phyloP scores from a whole-genome alignment of 805 yeast species.

The Ogataea methylovora region DNA sequence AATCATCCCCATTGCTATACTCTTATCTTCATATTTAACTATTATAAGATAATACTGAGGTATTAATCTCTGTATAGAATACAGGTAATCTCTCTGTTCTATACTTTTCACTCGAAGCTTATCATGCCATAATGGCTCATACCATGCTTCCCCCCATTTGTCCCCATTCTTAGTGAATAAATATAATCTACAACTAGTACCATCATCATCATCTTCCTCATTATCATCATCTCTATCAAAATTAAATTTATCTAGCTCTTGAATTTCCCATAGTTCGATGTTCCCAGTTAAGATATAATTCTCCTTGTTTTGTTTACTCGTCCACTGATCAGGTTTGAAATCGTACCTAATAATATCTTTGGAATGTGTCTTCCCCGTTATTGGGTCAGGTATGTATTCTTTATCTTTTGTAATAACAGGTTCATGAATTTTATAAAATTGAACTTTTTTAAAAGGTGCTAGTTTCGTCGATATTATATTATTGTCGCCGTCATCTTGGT shows the following conservation, averaged over 20 bases:
- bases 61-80: constrained; percentile 14
- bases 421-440: constrained; percentile 18
- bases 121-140: constrained; percentile 4
- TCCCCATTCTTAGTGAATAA: constrained; percentile 1
- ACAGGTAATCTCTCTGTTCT: constrained; percentile 9
- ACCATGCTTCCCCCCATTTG: constrained; percentile 11
- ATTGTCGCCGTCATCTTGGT: constrained; percentile 10
- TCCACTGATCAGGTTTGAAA: constrained; percentile 11
- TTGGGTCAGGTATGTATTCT: not conserved
- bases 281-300: constrained; percentile 15
- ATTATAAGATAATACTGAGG: constrained; percentile 15
- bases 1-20: constrained; percentile 19
- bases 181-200: constrained; percentile 4
- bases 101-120: constrained; percentile 7
- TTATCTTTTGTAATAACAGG: constrained; percentile 11
- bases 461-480: constrained; percentile 5
- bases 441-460: constrained; percentile 16
- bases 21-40: constrained; percentile 3
- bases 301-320: constrained; percentile 3
- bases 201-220: constrained; percentile 7
- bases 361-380: constrained; percentile 4
- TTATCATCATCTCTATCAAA: constrained; percentile 3
- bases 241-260: constrained; percentile 9
- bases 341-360: constrained; percentile 7
- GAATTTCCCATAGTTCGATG: constrained; percentile 15